Conservation (phyloP, 306 rosid species). For the Quillaja saponaria region DNA sequence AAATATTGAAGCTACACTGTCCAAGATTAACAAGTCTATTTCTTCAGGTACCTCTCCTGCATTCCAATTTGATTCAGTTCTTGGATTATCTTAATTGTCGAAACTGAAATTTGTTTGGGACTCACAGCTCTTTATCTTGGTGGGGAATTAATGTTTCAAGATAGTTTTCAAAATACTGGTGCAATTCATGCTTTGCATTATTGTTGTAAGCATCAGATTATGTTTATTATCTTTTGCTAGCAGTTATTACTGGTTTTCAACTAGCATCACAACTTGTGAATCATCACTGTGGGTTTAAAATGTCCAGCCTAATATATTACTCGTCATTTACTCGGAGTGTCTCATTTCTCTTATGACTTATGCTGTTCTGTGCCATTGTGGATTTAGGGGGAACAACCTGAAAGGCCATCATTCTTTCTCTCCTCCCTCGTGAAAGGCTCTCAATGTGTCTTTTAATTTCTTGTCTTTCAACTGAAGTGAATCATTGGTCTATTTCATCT, state of each 20-base stretch:
- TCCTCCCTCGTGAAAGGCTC: too few species aligned
- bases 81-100: too few species aligned
- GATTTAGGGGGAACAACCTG: too few species aligned
- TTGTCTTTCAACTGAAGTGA: not conserved
- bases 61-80: constrained; percentile 11
- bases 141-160: not conserved
- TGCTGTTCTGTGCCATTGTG: not conserved
- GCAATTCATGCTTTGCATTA: not conserved
- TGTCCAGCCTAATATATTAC: too few species aligned
- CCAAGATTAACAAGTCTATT: constrained; percentile 83
- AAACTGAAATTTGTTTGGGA: too few species aligned
- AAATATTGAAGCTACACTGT: constrained; percentile 81
- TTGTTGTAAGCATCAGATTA: not conserved
- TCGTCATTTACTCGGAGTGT: not conserved
- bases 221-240: not conserved
- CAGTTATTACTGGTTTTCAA: too few species aligned
- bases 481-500: not conserved
- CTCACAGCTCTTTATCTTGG: not conserved
- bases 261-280: too few species aligned
- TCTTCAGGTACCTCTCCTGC: constrained; percentile 67
- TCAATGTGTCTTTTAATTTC: not conserved
- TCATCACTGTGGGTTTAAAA: too few species aligned
- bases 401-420: too few species aligned
- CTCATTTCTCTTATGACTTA: not conserved
- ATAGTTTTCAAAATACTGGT: not conserved